Conservation (phyloP, 306 rosid genomes). For the Mucuna pruriens region DNA sequence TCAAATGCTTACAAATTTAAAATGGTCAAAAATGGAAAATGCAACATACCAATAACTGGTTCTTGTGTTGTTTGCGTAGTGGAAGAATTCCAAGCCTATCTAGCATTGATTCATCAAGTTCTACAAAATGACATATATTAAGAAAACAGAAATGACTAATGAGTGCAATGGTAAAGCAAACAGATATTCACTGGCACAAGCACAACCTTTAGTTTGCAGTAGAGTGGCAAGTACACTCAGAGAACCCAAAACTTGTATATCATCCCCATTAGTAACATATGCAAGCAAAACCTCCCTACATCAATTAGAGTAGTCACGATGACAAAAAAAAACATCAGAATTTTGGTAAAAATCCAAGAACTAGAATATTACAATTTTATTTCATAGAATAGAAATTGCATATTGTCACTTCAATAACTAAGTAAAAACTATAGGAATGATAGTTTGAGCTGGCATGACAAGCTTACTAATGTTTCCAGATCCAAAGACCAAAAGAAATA, state of each 20-base stretch:
- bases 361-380: neutral
- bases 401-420: slow-evolving; percentile 7
- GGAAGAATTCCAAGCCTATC: slow-evolving; percentile 98
- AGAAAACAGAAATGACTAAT: slow-evolving; percentile 40
- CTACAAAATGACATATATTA: slow-evolving; percentile 51
- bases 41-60: slow-evolving; percentile 74
- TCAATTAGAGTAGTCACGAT: slow-evolving; percentile 29
- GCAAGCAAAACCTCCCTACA: slow-evolving; percentile 79
- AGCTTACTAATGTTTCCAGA: neutral
- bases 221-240: slow-evolving; percentile 79
- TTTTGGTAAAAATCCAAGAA: slow-evolving; percentile 24
- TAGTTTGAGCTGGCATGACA: slow-evolving; percentile 7
- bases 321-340: slow-evolving; percentile 11
- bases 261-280: slow-evolving; percentile 70
- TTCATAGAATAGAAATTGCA: slow-evolving; percentile 3
- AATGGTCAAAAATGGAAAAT: slow-evolving; percentile 26
- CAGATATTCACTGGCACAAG: slow-evolving; percentile 41
- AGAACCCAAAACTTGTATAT: slow-evolving; percentile 80
- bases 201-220: slow-evolving; percentile 90
- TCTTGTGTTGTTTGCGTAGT: slow-evolving; percentile 89
- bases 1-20: slow-evolving; percentile 30
- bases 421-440: neutral
- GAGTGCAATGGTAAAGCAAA: slow-evolving; percentile 30
- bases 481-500: slow-evolving; percentile 26
- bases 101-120: slow-evolving; percentile 85